Conservation (phyloP, 768 basidiomycete species). For the Amanita thiersii region DNA sequence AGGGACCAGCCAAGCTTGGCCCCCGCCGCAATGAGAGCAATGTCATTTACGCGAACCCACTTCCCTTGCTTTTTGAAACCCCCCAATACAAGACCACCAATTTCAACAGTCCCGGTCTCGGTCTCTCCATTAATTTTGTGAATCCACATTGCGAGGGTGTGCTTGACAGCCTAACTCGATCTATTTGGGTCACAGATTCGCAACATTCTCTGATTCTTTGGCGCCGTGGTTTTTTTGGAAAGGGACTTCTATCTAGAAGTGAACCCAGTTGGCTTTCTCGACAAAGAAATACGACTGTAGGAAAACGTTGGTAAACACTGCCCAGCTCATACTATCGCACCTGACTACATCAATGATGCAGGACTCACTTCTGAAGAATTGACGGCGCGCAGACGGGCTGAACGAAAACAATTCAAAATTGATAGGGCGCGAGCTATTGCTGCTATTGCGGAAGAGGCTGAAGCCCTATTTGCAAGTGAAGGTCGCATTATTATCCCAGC, state of each 20-base stretch:
- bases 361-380: constrained; percentile 87
- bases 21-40: constrained; percentile 56
- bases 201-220: constrained; percentile 69
- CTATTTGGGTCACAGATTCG: constrained; percentile 73
- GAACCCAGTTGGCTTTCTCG: constrained; percentile 91
- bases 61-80: constrained; percentile 51
- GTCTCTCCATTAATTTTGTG: constrained; percentile 41
- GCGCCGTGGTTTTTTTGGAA: constrained; percentile 93
- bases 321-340: neutral
- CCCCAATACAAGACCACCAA: constrained; percentile 34
- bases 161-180: constrained; percentile 74
- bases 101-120: constrained; percentile 48
- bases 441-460: constrained; percentile 71
- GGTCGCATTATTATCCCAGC: constrained; percentile 57
- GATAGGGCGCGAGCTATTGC: constrained; percentile 88
- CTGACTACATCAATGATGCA: constrained; percentile 17
- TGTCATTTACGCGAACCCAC: constrained; percentile 57
- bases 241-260: constrained; percentile 89
- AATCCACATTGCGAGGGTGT: constrained; percentile 72
- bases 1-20: constrained; percentile 37
- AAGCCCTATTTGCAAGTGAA: constrained; percentile 61
- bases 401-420: constrained; percentile 88
- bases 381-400: constrained; percentile 78
- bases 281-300: constrained; percentile 57
- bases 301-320: constrained; percentile 39